phyloP scores from a whole-genome alignment of 106 monocot species.

The Allium sativum region DNA sequence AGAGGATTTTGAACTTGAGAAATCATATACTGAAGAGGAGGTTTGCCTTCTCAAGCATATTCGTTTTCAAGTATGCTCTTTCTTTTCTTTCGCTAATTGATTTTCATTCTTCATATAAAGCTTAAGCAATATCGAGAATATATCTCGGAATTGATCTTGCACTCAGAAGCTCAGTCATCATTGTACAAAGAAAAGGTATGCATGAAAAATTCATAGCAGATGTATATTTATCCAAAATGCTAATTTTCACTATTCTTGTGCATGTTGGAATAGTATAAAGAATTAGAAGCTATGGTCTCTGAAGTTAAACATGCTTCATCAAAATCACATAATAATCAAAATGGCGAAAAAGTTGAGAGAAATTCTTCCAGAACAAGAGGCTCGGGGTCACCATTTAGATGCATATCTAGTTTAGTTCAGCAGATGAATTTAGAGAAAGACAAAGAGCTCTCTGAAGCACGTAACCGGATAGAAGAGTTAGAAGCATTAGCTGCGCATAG shows the following conservation, averaged over 20 bases:
- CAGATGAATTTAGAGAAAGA: constrained; percentile 68
- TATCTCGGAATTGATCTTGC: constrained; percentile 57
- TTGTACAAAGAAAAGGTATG: constrained; percentile 59
- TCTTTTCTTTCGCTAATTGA: neutral
- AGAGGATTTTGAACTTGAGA: constrained; percentile 51
- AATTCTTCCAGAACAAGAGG: constrained; percentile 31
- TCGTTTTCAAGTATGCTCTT: neutral
- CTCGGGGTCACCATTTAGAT: constrained; percentile 71
- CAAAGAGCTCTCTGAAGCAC: constrained; percentile 38
- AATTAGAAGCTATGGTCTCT: constrained; percentile 40
- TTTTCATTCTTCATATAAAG: constrained; percentile 17
- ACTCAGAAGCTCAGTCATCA: constrained; percentile 73
- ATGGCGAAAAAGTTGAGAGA: constrained; percentile 28
- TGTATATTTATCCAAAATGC: no score
- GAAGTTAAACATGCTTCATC: constrained; percentile 18
- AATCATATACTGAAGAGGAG: constrained; percentile 29
- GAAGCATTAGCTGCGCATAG: constrained; percentile 30
- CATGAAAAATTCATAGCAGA: neutral
- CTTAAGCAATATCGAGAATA: constrained; percentile 48
- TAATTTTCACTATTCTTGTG: neutral
- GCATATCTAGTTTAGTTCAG: constrained; percentile 60
- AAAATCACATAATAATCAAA: neutral
- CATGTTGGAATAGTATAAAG: constrained; percentile 46
- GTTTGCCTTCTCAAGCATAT: constrained; percentile 14
- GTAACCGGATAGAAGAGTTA: constrained; percentile 43